Evolutionary conservation across 164 flowering plant genomes (phyloP).

Genomic region (grape (Vitis vinifera)): DNA sequence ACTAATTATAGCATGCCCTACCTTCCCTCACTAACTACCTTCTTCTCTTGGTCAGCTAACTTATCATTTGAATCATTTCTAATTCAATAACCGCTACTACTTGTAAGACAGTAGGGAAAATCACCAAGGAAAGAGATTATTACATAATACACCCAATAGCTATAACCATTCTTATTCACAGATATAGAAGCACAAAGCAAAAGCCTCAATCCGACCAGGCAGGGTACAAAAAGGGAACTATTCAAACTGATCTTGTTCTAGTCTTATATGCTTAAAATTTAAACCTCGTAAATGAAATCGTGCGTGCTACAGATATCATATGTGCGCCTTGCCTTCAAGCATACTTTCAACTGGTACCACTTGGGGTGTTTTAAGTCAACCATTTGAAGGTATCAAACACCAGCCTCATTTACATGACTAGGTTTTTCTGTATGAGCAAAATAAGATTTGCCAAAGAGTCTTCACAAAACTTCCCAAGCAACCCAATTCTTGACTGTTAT

Average conservation of each 20-base stretch:
- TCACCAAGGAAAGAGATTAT: neutral
- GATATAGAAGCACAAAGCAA: neutral
- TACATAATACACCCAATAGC: neutral
- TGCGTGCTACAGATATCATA: neutral
- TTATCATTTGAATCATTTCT: too few relatives aligned
- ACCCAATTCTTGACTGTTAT: neutral
- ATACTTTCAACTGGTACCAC: neutral
- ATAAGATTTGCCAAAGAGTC: neutral
- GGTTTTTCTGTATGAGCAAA: neutral
- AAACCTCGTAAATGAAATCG: neutral
- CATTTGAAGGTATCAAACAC: neutral
- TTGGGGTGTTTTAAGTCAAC: neutral
- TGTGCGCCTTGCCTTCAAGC: conserved; percentile 5
- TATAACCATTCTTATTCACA: conserved; percentile 1
- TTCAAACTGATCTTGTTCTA: neutral
- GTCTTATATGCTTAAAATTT: neutral
- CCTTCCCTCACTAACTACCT: too few relatives aligned
- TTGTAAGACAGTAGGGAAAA: neutral
- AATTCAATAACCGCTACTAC: too few relatives aligned
- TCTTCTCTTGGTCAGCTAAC: too few relatives aligned
- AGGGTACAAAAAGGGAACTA: neutral
- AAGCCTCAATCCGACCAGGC: neutral
- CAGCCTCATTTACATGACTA: conserved; percentile 6
- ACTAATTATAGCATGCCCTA: too few relatives aligned
- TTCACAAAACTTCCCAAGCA: neutral